These are phyloP conservation scores for Pseudopyricularia javanii DNA, from an alignment of 2,329 filamentous ascomycete species.

Conservation along the genomic window DNA sequence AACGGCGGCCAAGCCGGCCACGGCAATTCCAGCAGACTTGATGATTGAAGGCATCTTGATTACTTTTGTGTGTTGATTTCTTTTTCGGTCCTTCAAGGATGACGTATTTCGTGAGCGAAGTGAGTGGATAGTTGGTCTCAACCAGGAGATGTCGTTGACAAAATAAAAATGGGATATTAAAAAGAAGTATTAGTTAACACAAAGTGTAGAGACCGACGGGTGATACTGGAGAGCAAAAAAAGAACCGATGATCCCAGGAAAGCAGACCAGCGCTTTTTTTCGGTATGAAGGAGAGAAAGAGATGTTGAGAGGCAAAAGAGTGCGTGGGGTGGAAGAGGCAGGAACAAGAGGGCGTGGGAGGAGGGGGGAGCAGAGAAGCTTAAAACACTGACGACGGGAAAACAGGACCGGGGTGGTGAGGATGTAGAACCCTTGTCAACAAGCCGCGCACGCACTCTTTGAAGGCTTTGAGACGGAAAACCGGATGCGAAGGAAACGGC, in stretches of 20 bases:
- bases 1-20: conserved; percentile 31
- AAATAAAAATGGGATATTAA: conserved; percentile 19
- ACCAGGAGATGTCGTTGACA: conserved; percentile 15
- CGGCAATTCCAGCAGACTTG: conserved; percentile 26
- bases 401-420: not conserved
- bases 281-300: conserved; percentile 18
- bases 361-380: conserved; percentile 13
- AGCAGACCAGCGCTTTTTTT: conserved; percentile 41
- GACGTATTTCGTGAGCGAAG: conserved; percentile 1
- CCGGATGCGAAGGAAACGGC: conserved; percentile 1
- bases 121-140: conserved; percentile 5
- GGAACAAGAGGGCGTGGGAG: conserved; percentile 8
- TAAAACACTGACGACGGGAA: conserved; percentile 10
- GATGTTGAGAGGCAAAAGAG: conserved; percentile 3
- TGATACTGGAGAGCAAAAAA: conserved; percentile 8
- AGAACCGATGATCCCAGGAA: conserved; percentile 23
- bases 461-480: not conserved
- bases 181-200: conserved; percentile 4
- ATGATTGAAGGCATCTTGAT: conserved; percentile 33
- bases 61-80: conserved; percentile 10
- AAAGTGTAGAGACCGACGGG: conserved; percentile 8
- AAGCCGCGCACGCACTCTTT: not conserved
- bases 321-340: conserved; percentile 1
- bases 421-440: not conserved
- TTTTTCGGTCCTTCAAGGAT: conserved; percentile 11